A percentile compares a stretch with the other conserved stretches of the same genome.
Conservation (phyloP, 306 rosid genomes). For the Sechiopsis laciniata region DNA sequence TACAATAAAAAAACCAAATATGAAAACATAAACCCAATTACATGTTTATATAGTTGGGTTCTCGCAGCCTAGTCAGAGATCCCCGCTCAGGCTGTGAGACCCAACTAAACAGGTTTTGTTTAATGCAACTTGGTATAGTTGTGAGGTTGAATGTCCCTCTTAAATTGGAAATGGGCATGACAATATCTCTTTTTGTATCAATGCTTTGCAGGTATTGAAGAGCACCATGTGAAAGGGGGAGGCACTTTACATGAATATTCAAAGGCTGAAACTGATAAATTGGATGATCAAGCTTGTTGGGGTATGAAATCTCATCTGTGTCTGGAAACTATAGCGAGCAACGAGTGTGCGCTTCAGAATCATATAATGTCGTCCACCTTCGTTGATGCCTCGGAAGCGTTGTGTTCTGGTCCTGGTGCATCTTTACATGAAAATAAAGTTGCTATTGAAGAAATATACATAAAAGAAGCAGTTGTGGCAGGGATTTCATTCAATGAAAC, state of each 20-base stretch:
- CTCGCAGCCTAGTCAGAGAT: no score
- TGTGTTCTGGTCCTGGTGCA: conserved; percentile 29
- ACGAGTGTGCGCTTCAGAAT: conserved; percentile 36
- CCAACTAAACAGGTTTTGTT: not conserved
- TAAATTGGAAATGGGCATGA: not conserved
- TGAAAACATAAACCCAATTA: no score
- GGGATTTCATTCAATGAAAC: conserved; percentile 39
- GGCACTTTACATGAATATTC: conserved; percentile 29
- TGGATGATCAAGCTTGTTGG: conserved; percentile 43
- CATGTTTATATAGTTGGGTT: no score
- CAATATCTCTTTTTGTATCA: no score
- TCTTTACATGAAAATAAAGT: conserved; percentile 35
- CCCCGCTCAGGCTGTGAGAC: no score
- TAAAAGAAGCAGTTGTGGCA: conserved; percentile 30
- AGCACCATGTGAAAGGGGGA: conserved; percentile 41
- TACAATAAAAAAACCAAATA: no score
- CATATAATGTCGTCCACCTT: conserved; percentile 38
- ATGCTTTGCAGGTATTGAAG: conserved; percentile 39
- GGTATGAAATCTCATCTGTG: conserved; percentile 33
- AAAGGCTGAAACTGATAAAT: conserved; percentile 27
- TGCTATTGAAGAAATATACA: conserved; percentile 36
- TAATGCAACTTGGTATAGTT: not conserved
- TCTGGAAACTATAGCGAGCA: conserved; percentile 39
- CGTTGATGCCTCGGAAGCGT: conserved; percentile 39
- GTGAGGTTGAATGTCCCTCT: not conserved